Conservation (phyloP, 495 filamentous ascomycete genomes). For the Niebla homalea region DNA sequence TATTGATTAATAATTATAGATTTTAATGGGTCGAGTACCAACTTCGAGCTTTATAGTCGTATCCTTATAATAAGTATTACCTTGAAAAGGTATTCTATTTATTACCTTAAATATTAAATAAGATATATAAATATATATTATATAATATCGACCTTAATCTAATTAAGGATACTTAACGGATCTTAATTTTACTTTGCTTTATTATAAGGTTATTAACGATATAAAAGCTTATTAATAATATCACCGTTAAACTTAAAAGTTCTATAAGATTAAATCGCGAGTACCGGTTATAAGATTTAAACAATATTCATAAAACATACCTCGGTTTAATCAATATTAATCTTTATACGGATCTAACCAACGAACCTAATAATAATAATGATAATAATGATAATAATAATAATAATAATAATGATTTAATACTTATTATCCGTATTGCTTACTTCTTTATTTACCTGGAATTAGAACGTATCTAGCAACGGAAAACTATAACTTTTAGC, state of each 20-base stretch:
- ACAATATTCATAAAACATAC: constrained; percentile 19
- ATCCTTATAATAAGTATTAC: constrained; percentile 15
- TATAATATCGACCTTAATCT: constrained; percentile 19
- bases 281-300: constrained; percentile 11
- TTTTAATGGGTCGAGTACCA: constrained; percentile 30
- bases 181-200: constrained; percentile 25
- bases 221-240: constrained; percentile 21
- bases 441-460: constrained; percentile 31
- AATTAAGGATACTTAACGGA: constrained; percentile 19
- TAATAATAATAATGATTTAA: background rate
- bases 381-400: too few species aligned
- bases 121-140: constrained; percentile 26
- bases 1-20: constrained; percentile 15
- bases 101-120: constrained; percentile 23
- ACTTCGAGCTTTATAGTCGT: constrained; percentile 17
- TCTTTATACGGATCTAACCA: background rate
- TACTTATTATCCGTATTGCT: constrained; percentile 18
- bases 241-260: constrained; percentile 19
- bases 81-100: constrained; percentile 20
- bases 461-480: constrained; percentile 21
- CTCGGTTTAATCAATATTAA: constrained; percentile 17
- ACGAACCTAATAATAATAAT: background rate
- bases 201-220: constrained; percentile 21
- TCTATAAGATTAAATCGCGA: constrained; percentile 14
- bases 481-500: constrained; percentile 16